Conservation (phyloP, 768 basidiomycete genomes). For the Dioszegia crocea region DNA sequence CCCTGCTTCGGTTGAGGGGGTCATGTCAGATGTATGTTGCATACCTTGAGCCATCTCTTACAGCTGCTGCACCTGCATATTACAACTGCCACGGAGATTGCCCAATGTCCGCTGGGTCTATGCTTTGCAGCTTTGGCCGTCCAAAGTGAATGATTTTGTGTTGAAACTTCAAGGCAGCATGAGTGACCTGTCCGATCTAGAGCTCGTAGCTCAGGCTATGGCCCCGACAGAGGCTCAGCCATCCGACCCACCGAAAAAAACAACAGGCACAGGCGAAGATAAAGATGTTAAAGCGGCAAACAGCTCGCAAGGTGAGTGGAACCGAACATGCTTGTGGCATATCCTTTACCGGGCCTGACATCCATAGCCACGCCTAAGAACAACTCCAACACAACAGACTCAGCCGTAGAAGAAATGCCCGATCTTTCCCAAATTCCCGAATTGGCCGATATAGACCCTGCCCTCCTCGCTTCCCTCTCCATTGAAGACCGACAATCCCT, state of each 20-base stretch:
- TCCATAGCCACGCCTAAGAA: neutral
- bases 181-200: constrained; percentile 40
- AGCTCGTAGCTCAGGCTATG: constrained; percentile 46
- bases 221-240: constrained; percentile 1
- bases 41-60: no score
- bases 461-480: constrained; percentile 19
- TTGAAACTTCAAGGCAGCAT: constrained; percentile 2
- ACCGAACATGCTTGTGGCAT: neutral
- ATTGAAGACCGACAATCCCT: constrained; percentile 22
- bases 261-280: neutral
- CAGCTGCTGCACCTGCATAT: no score
- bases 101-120: no score
- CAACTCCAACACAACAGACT: neutral
- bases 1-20: neutral
- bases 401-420: neutral
- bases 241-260: neutral
- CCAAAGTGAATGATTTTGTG: no score
- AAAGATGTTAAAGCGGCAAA: neutral
- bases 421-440: neutral
- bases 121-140: no score
- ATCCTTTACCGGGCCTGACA: no score
- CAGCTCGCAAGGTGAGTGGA: neutral
- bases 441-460: constrained; percentile 9
- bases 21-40: neutral
- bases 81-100: no score